Evolutionary conservation across 2,329 filamentous ascomycete species (phyloP).

Genomic region (Decorospora gaudefroyi): DNA sequence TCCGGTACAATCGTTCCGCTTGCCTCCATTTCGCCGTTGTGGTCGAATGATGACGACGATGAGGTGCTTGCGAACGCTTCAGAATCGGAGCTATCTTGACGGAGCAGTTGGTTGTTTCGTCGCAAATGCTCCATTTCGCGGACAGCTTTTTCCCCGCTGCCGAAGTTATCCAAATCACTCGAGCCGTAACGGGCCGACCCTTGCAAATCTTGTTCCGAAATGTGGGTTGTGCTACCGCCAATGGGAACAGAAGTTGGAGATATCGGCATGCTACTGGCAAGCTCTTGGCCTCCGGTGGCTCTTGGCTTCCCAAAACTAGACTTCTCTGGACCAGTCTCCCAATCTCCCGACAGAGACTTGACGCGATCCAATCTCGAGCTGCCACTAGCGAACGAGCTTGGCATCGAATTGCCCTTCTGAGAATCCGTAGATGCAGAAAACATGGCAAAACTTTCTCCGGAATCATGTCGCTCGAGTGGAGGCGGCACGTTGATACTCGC

Average conservation of each 20-base stretch:
- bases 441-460: constrained; percentile 66
- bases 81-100: constrained; percentile 49
- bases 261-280: constrained; percentile 31
- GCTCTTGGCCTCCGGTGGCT: constrained; percentile 12
- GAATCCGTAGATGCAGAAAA: constrained; percentile 67
- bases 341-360: constrained; percentile 37
- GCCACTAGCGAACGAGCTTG: constrained; percentile 55
- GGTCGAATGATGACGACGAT: constrained; percentile 30
- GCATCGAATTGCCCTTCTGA: constrained; percentile 57
- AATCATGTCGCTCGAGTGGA: constrained; percentile 58
- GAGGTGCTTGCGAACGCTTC: constrained; percentile 45
- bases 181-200: constrained; percentile 21
- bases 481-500: constrained; percentile 44
- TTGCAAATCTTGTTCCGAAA: constrained; percentile 13
- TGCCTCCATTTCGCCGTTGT: constrained; percentile 47
- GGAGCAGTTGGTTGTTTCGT: constrained; percentile 49
- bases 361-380: constrained; percentile 33
- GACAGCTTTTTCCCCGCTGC: constrained; percentile 39
- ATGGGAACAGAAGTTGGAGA: constrained; percentile 38
- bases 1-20: constrained; percentile 51
- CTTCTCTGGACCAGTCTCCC: constrained; percentile 29
- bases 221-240: constrained; percentile 6
- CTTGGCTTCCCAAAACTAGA: constrained; percentile 43
- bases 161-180: constrained; percentile 22
- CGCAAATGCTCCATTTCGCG: constrained; percentile 48